These are phyloP conservation scores for Chalaropsis ovoidea DNA, from an alignment of 2,329 filamentous ascomycete species.

Conservation along the genomic window DNA sequence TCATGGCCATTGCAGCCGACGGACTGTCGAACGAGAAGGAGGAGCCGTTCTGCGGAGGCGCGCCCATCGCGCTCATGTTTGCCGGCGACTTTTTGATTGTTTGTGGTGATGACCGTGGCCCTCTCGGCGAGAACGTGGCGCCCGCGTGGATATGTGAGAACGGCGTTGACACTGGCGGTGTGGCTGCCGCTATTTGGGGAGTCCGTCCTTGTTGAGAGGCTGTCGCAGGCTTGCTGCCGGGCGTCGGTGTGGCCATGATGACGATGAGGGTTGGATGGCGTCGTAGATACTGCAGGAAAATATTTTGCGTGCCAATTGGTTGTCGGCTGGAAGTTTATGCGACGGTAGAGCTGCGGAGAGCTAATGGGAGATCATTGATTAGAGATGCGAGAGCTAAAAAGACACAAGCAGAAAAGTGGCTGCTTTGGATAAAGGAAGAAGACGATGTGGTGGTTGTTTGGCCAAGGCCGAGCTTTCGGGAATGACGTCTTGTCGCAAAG, in stretches of 20 bases:
- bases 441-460: neutral
- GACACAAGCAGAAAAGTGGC: neutral
- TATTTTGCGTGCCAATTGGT: neutral
- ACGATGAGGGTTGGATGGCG: neutral
- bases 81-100: conserved; percentile 55
- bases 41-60: conserved; percentile 31
- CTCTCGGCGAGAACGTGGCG: conserved; percentile 50
- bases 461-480: neutral
- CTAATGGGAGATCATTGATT: neutral
- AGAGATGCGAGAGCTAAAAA: neutral
- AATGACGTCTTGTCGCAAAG: conserved; percentile 8
- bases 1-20: conserved; percentile 50
- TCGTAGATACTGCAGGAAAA: neutral
- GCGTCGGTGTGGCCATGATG: conserved; percentile 42
- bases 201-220: conserved; percentile 37
- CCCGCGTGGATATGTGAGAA: conserved; percentile 48
- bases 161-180: conserved; percentile 54
- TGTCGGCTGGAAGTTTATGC: neutral
- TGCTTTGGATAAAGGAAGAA: neutral
- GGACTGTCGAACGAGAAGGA: conserved; percentile 52
- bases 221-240: conserved; percentile 38
- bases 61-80: conserved; percentile 39
- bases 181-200: conserved; percentile 45
- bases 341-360: neutral
- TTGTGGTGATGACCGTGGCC: conserved; percentile 51